Evolutionary conservation across 148 eudicot species (phyloP).

Genomic region (Vaccinium corymbosum): DNA sequence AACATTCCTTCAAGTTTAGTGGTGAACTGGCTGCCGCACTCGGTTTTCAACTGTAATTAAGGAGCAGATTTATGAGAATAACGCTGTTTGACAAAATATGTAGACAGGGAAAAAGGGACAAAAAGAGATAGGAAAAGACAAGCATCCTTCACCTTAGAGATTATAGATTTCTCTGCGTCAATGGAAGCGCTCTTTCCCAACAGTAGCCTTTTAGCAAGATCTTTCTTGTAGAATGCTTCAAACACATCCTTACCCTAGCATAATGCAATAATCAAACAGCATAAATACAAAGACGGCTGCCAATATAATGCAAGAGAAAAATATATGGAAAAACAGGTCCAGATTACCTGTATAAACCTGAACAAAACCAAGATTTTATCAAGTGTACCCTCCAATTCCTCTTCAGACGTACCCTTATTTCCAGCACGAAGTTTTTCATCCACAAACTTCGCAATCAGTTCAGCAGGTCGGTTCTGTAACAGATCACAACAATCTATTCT

Average conservation of each 20-base stretch:
- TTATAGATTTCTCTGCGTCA: constrained; percentile 96
- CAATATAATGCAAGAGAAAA: not conserved
- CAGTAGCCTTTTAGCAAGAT: constrained; percentile 89
- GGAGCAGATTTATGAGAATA: constrained; percentile 13
- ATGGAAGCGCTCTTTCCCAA: constrained; percentile 95
- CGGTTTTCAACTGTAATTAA: constrained; percentile 76
- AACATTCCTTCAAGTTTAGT: constrained; percentile 98
- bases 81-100: not conserved
- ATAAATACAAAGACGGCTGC: not conserved
- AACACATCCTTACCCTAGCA: constrained; percentile 97
- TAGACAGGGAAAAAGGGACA: not conserved
- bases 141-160: constrained; percentile 60
- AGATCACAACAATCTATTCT: constrained; percentile 17
- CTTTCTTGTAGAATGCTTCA: constrained; percentile 93
- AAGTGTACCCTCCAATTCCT: constrained; percentile 92
- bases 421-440: constrained; percentile 99
- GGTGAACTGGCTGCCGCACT: constrained; percentile 94
- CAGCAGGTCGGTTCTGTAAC: constrained; percentile 92
- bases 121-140: not conserved
- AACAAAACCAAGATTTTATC: constrained; percentile 91
- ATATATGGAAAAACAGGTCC: not conserved
- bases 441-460: constrained; percentile 90
- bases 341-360: constrained; percentile 86
- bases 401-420: constrained; percentile 97
- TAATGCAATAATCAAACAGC: not conserved